Conservation (phyloP, 768 basidiomycete genomes). For the Termitomyces sp. region DNA sequence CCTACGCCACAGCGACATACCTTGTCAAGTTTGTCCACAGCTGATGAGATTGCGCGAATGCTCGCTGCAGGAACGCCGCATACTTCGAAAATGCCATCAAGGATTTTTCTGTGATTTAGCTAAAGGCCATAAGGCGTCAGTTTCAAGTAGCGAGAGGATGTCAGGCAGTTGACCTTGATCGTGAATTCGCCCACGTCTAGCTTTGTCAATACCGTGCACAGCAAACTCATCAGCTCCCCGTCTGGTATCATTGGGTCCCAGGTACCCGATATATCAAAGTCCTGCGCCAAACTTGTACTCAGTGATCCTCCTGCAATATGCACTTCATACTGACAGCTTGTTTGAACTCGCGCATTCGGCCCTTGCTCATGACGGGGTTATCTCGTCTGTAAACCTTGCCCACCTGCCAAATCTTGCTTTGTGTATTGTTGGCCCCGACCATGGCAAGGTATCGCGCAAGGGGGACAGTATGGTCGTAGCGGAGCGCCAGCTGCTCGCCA, state of each 20-base stretch:
- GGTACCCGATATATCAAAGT: conserved; percentile 88
- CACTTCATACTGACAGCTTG: conserved; percentile 66
- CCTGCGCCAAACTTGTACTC: conserved; percentile 37
- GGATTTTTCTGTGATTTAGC: conserved; percentile 94
- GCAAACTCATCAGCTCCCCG: conserved; percentile 78
- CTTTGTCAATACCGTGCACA: conserved; percentile 74
- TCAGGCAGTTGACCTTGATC: conserved; percentile 59
- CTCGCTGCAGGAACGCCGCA: conserved; percentile 91
- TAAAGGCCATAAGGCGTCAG: conserved; percentile 21
- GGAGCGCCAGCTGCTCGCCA: conserved; percentile 88
- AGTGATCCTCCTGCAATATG: not conserved
- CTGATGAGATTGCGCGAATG: conserved; percentile 88
- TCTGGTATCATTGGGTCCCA: conserved; percentile 99
- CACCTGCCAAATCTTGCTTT: conserved; percentile 91
- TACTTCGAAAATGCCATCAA: conserved; percentile 95
- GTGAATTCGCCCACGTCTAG: conserved; percentile 94
- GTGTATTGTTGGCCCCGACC: conserved; percentile 72
- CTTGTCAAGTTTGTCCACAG: conserved; percentile 99
- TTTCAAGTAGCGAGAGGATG: not conserved
- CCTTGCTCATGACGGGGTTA: conserved; percentile 96
- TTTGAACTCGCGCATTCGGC: conserved; percentile 97
- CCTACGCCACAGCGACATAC: conserved; percentile 26
- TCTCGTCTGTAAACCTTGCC: conserved; percentile 99
- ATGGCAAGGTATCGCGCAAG: conserved; percentile 95
- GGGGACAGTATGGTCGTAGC: conserved; percentile 97